These are phyloP conservation scores for Colletotrichum orchidophilum DNA, from an alignment of 2,329 filamentous ascomycete species.

Conservation along the genomic window DNA sequence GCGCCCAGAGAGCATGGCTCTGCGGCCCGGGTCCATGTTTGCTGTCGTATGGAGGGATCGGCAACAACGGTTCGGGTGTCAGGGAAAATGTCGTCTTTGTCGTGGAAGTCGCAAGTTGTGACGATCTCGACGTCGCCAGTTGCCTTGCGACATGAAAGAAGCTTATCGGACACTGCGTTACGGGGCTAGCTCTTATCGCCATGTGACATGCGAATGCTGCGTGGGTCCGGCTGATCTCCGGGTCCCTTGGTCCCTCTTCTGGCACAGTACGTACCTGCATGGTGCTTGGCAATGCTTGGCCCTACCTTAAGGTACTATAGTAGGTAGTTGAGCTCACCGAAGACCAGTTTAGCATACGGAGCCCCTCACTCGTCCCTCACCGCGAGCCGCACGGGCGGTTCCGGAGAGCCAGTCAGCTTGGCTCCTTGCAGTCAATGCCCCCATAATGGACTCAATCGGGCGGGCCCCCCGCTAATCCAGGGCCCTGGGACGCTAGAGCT, in stretches of 20 bases:
- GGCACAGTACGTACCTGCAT: fast-evolving
- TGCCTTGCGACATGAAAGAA: background rate
- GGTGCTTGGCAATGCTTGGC: too few species aligned
- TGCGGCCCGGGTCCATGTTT: conserved; percentile 63
- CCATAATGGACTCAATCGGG: background rate
- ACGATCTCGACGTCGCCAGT: background rate
- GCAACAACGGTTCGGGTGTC: background rate
- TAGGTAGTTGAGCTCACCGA: too few species aligned
- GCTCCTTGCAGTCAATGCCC: background rate
- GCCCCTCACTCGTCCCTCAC: background rate
- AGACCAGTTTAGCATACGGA: too few species aligned
- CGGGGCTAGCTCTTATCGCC: background rate
- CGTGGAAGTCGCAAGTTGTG: background rate
- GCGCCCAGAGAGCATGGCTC: conserved; percentile 61
- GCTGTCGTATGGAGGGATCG: background rate
- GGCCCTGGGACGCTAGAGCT: conserved; percentile 24
- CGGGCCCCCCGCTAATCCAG: conserved; percentile 12
- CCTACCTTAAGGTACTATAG: too few species aligned
- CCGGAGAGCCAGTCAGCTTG: background rate
- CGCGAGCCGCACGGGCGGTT: background rate
- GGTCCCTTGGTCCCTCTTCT: background rate
- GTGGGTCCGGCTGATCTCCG: background rate
- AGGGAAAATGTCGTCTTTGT: background rate
- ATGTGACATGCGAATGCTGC: background rate
- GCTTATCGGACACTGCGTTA: background rate